These are phyloP conservation scores for Roridomyces roridus DNA, from an alignment of 768 basidiomycete genomes.

Conservation along the genomic window DNA sequence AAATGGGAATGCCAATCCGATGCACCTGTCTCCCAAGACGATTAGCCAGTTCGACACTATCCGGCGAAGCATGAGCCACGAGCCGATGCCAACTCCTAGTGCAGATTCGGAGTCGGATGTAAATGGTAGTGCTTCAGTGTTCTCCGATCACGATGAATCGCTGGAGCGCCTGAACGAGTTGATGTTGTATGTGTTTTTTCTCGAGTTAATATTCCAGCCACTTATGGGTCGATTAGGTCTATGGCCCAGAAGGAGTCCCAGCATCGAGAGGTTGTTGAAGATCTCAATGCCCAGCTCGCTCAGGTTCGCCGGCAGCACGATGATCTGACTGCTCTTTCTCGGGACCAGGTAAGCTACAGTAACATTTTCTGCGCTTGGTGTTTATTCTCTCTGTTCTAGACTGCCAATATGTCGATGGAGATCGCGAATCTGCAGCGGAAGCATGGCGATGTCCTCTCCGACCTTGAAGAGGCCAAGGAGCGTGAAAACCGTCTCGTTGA, in stretches of 20 bases:
- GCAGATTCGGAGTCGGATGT: constrained; percentile 45
- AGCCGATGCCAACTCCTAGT: constrained; percentile 29
- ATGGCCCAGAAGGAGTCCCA: constrained; percentile 97
- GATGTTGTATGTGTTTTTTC: constrained; percentile 78
- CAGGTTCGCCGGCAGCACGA: constrained; percentile 82
- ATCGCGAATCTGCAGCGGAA: constrained; percentile 75
- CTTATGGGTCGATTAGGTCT: constrained; percentile 57
- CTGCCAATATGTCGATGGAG: constrained; percentile 87
- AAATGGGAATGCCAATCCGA: constrained; percentile 19
- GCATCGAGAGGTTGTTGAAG: constrained; percentile 82
- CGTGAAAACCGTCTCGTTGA: constrained; percentile 62
- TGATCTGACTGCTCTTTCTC: constrained; percentile 78
- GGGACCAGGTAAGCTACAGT: constrained; percentile 72
- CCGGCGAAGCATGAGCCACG: constrained; percentile 68
- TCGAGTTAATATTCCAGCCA: background rate
- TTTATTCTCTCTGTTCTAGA: constrained; percentile 43
- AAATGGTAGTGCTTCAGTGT: constrained; percentile 37
- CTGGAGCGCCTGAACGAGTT: constrained; percentile 86
- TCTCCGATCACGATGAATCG: constrained; percentile 69
- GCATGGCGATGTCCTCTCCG: constrained; percentile 56
- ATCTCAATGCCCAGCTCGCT: constrained; percentile 68
- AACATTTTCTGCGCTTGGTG: background rate
- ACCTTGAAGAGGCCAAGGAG: constrained; percentile 60
- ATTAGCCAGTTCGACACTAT: constrained; percentile 77
- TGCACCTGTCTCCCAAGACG: constrained; percentile 71